phyloP scores from a whole-genome alignment of 2,329 filamentous ascomycete species.

The Clonostachys rhizophaga region DNA sequence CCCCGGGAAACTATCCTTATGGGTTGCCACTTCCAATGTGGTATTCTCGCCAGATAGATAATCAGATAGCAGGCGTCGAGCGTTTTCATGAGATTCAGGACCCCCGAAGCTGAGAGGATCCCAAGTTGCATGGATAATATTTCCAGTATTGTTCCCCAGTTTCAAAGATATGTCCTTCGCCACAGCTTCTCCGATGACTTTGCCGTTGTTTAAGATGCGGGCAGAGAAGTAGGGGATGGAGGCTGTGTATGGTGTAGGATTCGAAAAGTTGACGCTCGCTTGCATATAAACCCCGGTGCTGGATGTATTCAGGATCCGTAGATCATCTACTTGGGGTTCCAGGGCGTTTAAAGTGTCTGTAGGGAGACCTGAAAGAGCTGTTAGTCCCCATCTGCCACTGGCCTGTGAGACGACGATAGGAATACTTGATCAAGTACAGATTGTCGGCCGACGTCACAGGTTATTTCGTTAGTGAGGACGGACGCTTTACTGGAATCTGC shows the following conservation, averaged over 20 bases:
- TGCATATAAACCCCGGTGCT: conserved; percentile 65
- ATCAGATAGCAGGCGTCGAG: conserved; percentile 65
- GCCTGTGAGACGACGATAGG: conserved; percentile 14
- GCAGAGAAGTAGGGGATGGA: conserved; percentile 76
- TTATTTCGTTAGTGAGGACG: conserved; percentile 48
- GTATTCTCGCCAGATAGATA: conserved; percentile 89
- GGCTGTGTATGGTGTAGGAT: conserved; percentile 84
- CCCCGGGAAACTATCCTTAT: conserved; percentile 67
- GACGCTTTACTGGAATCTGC: conserved; percentile 88
- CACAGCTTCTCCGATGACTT: conserved; percentile 70
- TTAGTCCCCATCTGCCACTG: conserved; percentile 21
- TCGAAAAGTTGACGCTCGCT: conserved; percentile 77
- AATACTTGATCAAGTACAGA: conserved; percentile 17
- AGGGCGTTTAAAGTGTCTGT: conserved; percentile 42
- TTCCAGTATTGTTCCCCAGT: conserved; percentile 67
- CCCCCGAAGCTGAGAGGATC: conserved; percentile 62
- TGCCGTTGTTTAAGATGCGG: conserved; percentile 68
- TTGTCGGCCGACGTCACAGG: conserved; percentile 13
- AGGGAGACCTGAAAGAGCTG: conserved; percentile 47
- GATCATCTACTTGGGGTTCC: conserved; percentile 62
- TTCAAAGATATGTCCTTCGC: conserved; percentile 58
- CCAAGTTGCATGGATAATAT: conserved; percentile 69
- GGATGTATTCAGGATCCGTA: conserved; percentile 71
- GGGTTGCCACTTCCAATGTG: conserved; percentile 67
- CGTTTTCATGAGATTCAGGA: conserved; percentile 26